Conservation (phyloP, 2,329 filamentous ascomycete genomes). For the Scolecobasidium constrictum region DNA sequence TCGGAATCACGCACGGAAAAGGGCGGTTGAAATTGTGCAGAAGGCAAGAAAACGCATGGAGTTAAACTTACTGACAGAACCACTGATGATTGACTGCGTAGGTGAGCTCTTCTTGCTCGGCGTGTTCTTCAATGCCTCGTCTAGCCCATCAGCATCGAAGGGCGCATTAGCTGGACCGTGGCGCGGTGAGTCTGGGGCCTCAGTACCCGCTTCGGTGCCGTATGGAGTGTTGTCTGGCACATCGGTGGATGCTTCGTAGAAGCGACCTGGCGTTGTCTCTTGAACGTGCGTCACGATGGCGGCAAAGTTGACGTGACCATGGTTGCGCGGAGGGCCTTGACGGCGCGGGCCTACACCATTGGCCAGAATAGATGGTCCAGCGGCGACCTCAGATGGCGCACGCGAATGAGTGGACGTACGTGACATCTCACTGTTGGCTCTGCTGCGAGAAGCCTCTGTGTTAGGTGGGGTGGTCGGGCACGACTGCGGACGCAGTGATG, state of each 20-base stretch:
- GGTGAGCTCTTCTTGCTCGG: conserved; percentile 12
- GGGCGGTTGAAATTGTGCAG: neutral
- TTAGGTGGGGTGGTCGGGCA: neutral
- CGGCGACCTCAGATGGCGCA: neutral
- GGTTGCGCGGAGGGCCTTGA: neutral
- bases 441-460: neutral
- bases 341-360: neutral
- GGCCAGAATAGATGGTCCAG: neutral
- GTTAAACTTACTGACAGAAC: conserved; percentile 8
- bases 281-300: conserved; percentile 1
- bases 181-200: conserved; percentile 8
- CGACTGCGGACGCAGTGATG: neutral
- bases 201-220: neutral
- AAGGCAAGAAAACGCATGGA: neutral
- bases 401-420: no score
- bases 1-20: no score
- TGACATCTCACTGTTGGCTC: no score
- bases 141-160: conserved; percentile 11
- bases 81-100: conserved; percentile 4
- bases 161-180: conserved; percentile 8
- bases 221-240: conserved; percentile 13
- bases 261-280: conserved; percentile 6
- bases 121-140: conserved; percentile 12
- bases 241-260: conserved; percentile 3
- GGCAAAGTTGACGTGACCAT: neutral